These are phyloP conservation scores for Mariannaea elegans DNA, from an alignment of 2,329 filamentous ascomycete species.

Conservation along the genomic window DNA sequence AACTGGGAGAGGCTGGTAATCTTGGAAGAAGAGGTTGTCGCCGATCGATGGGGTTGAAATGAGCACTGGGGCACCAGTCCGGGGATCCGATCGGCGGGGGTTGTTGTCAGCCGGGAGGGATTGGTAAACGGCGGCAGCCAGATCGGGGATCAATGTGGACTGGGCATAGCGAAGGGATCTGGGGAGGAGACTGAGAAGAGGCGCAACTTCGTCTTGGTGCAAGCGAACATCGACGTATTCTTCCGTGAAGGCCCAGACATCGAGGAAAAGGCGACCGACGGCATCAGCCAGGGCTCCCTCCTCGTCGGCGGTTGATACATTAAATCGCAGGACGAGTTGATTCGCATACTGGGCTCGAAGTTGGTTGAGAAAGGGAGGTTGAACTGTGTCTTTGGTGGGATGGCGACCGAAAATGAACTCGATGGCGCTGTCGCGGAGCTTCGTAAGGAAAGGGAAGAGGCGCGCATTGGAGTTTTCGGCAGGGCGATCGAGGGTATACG, in stretches of 20 bases:
- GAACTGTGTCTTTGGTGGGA: conserved; percentile 42
- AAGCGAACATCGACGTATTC: conserved; percentile 88
- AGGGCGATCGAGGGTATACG: conserved; percentile 25
- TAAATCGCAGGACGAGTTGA: conserved; percentile 91
- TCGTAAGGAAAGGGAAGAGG: conserved; percentile 59
- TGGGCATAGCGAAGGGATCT: conserved; percentile 75
- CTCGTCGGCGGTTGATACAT: conserved; percentile 74
- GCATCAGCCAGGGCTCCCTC: conserved; percentile 77
- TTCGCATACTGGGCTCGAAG: conserved; percentile 69
- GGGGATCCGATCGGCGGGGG: conserved; percentile 30
- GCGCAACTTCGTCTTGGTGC: conserved; percentile 77
- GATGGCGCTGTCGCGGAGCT: conserved; percentile 59
- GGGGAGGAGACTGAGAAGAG: conserved; percentile 82
- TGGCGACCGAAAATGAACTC: conserved; percentile 60
- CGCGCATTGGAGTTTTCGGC: conserved; percentile 28
- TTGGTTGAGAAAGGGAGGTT: conserved; percentile 40
- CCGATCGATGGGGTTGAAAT: conserved; percentile 46
- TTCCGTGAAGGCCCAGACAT: conserved; percentile 87
- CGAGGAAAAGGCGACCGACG: conserved; percentile 78
- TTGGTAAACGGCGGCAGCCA: conserved; percentile 79
- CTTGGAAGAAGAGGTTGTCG: conserved; percentile 87
- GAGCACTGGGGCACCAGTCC: conserved; percentile 43
- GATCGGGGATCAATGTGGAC: conserved; percentile 79
- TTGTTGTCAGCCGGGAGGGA: conserved; percentile 40
- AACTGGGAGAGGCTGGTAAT: conserved; percentile 88